phyloP scores from a whole-genome alignment of 768 basidiomycete genomes.

The Rubroboletus satanas region DNA sequence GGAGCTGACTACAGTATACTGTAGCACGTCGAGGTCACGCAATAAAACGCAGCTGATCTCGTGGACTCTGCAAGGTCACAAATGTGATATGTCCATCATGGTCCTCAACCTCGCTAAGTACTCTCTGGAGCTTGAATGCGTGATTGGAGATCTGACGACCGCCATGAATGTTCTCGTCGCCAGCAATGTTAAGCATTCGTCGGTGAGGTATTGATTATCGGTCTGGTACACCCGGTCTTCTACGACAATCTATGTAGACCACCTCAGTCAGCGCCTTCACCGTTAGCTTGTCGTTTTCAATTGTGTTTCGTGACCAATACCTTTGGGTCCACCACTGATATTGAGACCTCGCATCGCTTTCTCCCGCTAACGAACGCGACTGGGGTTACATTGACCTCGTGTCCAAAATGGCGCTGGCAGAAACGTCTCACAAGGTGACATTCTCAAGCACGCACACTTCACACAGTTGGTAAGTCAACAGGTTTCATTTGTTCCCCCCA shows the following conservation, averaged over 20 bases:
- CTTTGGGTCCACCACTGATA: background rate
- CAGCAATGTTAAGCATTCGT: too few species aligned
- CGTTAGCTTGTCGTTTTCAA: background rate
- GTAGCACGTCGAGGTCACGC: too few species aligned
- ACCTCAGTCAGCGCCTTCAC: background rate
- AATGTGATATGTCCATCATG: too few species aligned
- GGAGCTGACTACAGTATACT: too few species aligned
- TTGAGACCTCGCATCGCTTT: background rate
- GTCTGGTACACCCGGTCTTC: background rate
- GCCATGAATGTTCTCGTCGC: too few species aligned
- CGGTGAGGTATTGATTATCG: too few species aligned
- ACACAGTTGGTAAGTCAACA: background rate
- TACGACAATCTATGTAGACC: background rate
- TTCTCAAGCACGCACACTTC: background rate
- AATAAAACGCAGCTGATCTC: too few species aligned
- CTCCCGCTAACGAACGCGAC: background rate
- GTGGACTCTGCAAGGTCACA: too few species aligned
- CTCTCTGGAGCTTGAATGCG: too few species aligned
- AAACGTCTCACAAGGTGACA: background rate
- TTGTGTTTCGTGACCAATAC: background rate
- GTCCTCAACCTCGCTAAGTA: too few species aligned
- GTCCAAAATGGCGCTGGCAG: background rate
- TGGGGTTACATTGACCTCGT: background rate
- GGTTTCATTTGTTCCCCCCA: constrained; percentile 1
- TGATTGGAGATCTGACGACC: too few species aligned